These are phyloP conservation scores for Phytophthora boehmeriae DNA, from an alignment of 352 stramenopile genomes.

Conservation along the genomic window DNA sequence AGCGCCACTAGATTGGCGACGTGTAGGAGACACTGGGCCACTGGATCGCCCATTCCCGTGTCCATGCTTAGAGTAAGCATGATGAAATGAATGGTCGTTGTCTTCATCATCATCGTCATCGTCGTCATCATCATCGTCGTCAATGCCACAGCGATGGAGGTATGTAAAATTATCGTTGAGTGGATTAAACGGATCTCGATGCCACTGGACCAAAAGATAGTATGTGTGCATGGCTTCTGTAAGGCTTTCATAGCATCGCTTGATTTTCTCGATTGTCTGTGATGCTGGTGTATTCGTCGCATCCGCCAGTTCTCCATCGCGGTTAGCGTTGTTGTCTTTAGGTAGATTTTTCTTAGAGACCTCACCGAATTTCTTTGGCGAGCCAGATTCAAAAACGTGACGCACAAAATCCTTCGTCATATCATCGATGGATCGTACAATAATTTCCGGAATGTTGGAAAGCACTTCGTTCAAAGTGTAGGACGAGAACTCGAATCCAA, in stretches of 20 bases:
- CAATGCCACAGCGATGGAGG: constrained; percentile 82
- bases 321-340: constrained; percentile 24
- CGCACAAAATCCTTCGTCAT: constrained; percentile 57
- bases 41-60: constrained; percentile 14
- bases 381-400: constrained; percentile 48
- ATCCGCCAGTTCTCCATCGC: constrained; percentile 24
- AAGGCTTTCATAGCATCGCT: constrained; percentile 65
- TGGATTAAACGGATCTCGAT: constrained; percentile 84
- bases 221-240: constrained; percentile 90
- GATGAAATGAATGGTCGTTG: constrained; percentile 42
- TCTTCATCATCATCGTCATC: constrained; percentile 65
- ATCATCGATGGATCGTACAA: constrained; percentile 81
- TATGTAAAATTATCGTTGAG: constrained; percentile 74
- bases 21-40: constrained; percentile 29
- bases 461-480: constrained; percentile 70
- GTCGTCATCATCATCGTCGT: constrained; percentile 81
- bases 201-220: constrained; percentile 90
- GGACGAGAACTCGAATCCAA: constrained; percentile 81
- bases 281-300: constrained; percentile 20
- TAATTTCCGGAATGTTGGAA: constrained; percentile 78
- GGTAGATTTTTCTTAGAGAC: constrained; percentile 2
- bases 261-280: constrained; percentile 66
- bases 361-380: constrained; percentile 44
- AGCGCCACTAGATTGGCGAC: constrained; percentile 23
- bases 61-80: constrained; percentile 21